Evolutionary conservation across 139 green algal genomes (phyloP).

Genomic region (Coccomyxa sp.): DNA sequence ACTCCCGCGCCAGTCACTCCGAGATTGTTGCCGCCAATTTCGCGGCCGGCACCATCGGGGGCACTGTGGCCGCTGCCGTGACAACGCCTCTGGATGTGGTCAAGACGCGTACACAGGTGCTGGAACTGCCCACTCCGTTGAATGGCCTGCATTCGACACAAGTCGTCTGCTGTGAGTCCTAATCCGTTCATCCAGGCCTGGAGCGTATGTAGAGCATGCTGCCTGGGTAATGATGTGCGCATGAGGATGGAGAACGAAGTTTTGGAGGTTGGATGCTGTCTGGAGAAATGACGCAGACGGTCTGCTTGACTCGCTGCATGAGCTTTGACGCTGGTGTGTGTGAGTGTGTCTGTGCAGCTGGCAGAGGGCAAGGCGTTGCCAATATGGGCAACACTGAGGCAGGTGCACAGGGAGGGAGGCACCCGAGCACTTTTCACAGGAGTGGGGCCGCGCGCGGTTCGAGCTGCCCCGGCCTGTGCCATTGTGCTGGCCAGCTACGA

Average conservation of each 20-base stretch:
- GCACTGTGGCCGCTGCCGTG: conserved; percentile 65
- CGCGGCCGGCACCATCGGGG: conserved; percentile 56
- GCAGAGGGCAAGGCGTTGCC: not conserved
- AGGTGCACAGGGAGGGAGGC: conserved; percentile 42
- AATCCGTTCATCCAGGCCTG: not conserved
- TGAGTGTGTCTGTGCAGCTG: not conserved
- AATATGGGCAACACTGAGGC: conserved; percentile 4
- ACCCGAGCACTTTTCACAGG: conserved; percentile 70
- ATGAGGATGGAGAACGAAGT: too few relatives aligned
- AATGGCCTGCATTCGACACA: not conserved
- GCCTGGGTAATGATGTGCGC: not conserved
- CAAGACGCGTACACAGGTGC: conserved; percentile 86
- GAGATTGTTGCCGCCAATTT: conserved; percentile 21
- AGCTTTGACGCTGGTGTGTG: not conserved
- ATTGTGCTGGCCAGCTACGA: conserved; percentile 89
- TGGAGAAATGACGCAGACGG: too few relatives aligned
- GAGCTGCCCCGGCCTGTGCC: conserved; percentile 80
- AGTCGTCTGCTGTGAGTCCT: not conserved
- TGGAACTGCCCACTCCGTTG: not conserved
- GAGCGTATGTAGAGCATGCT: not conserved
- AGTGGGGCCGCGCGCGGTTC: conserved; percentile 55
- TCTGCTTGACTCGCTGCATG: too few relatives aligned
- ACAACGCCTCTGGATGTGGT: conserved; percentile 96
- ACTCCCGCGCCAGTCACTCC: conserved; percentile 7
- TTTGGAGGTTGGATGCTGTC: too few relatives aligned